Evolutionary conservation across 2,329 filamentous ascomycete species (phyloP).

Genomic region (Exophiala calicioides): DNA sequence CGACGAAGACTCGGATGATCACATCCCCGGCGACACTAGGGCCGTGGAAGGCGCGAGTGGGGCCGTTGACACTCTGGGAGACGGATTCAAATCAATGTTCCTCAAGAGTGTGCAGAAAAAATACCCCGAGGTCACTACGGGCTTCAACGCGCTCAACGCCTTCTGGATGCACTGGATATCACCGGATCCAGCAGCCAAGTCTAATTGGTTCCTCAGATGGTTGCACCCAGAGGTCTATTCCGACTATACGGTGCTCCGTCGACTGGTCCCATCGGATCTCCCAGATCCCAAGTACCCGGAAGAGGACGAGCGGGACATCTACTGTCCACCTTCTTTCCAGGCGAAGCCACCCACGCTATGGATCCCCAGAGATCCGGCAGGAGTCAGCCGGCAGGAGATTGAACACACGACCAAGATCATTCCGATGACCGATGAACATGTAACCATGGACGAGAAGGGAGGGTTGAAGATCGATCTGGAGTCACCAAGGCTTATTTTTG

Average conservation of each 20-base stretch:
- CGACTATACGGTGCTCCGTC: constrained; percentile 22
- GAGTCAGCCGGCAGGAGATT: constrained; percentile 75
- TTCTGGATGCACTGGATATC: constrained; percentile 25
- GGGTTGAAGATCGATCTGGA: constrained; percentile 21
- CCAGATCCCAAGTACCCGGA: constrained; percentile 59
- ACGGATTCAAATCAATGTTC: constrained; percentile 12
- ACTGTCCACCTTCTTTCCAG: constrained; percentile 69
- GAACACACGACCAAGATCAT: constrained; percentile 54
- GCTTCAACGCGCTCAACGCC: constrained; percentile 1
- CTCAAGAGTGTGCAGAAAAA: constrained; percentile 21
- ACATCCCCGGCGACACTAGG: constrained; percentile 23
- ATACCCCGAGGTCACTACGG: constrained; percentile 12
- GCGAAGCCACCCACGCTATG: constrained; percentile 68
- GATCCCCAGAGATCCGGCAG: constrained; percentile 75
- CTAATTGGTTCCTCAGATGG: constrained; percentile 43
- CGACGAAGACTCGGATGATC: constrained; percentile 43
- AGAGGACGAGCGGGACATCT: constrained; percentile 65
- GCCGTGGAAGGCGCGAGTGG: constrained; percentile 21
- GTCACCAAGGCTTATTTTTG: constrained; percentile 15
- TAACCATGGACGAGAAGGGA: constrained; percentile 21
- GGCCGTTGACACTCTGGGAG: constrained; percentile 15
- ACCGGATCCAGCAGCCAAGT: constrained; percentile 16
- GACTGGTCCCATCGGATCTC: constrained; percentile 24
- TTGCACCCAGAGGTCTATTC: constrained; percentile 26
- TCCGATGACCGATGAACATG: constrained; percentile 24